Percentiles rank a stretch among this genome's conserved stretches.
Evolutionary conservation across 2,329 filamentous ascomycete genomes (phyloP).

Genomic region (Ascocoryne sarcoides): DNA sequence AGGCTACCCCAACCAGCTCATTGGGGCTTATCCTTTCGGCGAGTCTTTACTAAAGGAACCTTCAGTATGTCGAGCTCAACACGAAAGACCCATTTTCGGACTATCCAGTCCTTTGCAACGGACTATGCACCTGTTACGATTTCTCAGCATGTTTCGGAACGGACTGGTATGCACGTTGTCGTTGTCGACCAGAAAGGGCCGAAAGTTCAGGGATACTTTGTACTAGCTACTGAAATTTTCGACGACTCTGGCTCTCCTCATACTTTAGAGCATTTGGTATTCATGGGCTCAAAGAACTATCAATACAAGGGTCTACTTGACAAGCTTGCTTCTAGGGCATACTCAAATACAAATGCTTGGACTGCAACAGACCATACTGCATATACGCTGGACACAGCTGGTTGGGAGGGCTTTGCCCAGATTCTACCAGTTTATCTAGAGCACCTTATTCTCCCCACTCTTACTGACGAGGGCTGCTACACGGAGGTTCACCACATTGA

Average conservation of each 20-base stretch:
- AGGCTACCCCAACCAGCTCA: no score
- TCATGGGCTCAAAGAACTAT: constrained; percentile 90
- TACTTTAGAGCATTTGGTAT: constrained; percentile 73
- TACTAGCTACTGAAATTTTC: constrained; percentile 91
- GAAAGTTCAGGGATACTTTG: constrained; percentile 93
- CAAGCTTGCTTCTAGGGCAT: constrained; percentile 86
- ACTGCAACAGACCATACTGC: constrained; percentile 94
- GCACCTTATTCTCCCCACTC: constrained; percentile 80
- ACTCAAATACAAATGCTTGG: constrained; percentile 94
- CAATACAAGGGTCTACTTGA: constrained; percentile 92
- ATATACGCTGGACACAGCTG: constrained; percentile 89
- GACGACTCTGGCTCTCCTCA: constrained; percentile 93
- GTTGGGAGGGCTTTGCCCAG: constrained; percentile 94
- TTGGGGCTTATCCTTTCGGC: no score
- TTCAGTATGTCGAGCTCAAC: constrained; percentile 46
- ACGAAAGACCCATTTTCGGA: constrained; percentile 60
- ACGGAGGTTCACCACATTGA: constrained; percentile 97
- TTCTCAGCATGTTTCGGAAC: constrained; percentile 90
- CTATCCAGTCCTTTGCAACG: constrained; percentile 74
- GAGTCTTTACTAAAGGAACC: background rate
- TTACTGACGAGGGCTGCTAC: constrained; percentile 87
- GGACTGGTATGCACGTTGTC: constrained; percentile 89
- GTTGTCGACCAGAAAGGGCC: constrained; percentile 88
- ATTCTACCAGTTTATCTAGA: constrained; percentile 93
- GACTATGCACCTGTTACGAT: constrained; percentile 85